A percentile compares a stretch with the other conserved stretches of the same genome.
Conservation (phyloP, 345 rosid species). For the Hibiscus tridactylites region DNA sequence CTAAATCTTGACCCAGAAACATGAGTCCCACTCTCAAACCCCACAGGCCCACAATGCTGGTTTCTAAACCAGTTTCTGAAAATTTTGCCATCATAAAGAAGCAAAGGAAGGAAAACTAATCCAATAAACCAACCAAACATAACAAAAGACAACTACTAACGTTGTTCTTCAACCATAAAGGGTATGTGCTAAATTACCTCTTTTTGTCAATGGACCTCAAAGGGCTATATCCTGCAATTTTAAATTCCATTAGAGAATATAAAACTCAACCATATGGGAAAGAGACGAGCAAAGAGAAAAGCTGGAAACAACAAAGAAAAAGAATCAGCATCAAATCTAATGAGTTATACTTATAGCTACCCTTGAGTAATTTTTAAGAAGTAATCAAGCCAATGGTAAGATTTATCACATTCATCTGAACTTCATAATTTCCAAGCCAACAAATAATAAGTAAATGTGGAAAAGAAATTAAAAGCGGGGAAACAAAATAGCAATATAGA, state of each 20-base stretch:
- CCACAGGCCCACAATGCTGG: background rate
- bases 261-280: constrained; percentile 10
- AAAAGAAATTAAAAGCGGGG: background rate
- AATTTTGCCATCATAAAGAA: background rate
- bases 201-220: constrained; percentile 44
- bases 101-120: background rate
- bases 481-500: background rate
- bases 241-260: constrained; percentile 8
- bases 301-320: background rate
- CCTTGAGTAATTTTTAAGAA: background rate
- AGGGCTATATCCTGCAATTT: constrained; percentile 61
- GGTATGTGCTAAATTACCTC: constrained; percentile 33
- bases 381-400: background rate
- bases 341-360: background rate
- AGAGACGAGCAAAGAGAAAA: constrained; percentile 8
- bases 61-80: background rate
- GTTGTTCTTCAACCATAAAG: background rate
- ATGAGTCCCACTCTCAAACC: background rate
- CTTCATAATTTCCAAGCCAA: background rate
- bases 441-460: background rate
- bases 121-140: background rate
- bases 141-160: background rate
- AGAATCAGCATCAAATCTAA: background rate
- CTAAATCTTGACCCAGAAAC: background rate
- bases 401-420: constrained; percentile 1